Evolutionary conservation across 805 yeast genomes (phyloP).

Genomic region (Sungouiella thailandica): DNA sequence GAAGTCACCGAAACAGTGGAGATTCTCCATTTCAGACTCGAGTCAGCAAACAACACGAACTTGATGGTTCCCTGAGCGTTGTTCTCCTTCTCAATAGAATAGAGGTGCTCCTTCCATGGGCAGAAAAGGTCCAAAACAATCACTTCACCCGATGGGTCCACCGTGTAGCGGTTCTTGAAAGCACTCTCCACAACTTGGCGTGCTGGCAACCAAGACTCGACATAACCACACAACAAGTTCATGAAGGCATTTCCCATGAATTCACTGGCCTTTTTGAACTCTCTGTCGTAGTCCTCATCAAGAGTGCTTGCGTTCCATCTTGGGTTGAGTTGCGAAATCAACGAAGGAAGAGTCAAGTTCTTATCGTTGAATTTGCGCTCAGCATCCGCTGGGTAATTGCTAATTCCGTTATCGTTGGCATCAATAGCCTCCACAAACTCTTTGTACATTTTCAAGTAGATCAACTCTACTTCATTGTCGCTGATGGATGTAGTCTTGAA

Average conservation of each 20-base stretch:
- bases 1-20: slow-evolving; percentile 85
- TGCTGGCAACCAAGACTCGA: slow-evolving; percentile 90
- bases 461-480: slow-evolving; percentile 50
- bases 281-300: slow-evolving; percentile 61
- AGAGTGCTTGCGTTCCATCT: slow-evolving; percentile 69
- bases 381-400: slow-evolving; percentile 53
- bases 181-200: slow-evolving; percentile 72
- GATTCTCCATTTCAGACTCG: slow-evolving; percentile 73
- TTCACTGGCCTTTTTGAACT: slow-evolving; percentile 65
- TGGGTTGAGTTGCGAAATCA: slow-evolving; percentile 80
- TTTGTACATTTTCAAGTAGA: slow-evolving; percentile 74
- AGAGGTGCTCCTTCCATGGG: slow-evolving; percentile 95
- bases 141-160: slow-evolving; percentile 68
- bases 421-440: slow-evolving; percentile 89
- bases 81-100: slow-evolving; percentile 60
- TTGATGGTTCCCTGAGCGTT: slow-evolving; percentile 51
- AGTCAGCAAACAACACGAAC: slow-evolving; percentile 78
- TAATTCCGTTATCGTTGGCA: slow-evolving; percentile 93
- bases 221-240: slow-evolving; percentile 62
- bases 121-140: slow-evolving; percentile 70
- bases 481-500: slow-evolving; percentile 35
- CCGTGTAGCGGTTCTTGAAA: slow-evolving; percentile 51
- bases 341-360: slow-evolving; percentile 70
- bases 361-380: slow-evolving; percentile 65
- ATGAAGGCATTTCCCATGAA: slow-evolving; percentile 82